phyloP scores from a whole-genome alignment of 2,329 filamentous ascomycete species.

The Cladobotryum protrusum region DNA sequence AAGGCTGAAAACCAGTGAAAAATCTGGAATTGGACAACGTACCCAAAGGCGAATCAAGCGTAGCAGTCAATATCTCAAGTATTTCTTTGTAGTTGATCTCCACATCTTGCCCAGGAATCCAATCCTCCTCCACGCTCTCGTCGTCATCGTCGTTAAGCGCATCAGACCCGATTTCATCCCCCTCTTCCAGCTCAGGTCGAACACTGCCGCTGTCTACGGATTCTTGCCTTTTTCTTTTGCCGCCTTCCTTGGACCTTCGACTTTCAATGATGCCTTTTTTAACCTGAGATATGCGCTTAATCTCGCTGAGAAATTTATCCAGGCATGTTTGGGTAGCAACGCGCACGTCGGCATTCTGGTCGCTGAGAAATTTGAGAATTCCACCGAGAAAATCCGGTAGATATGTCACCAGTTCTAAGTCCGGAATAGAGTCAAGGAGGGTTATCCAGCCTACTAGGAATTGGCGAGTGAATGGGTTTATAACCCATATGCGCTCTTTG shows the following conservation, averaged over 20 bases:
- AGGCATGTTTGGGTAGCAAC: conserved; percentile 83
- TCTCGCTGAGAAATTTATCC: conserved; percentile 86
- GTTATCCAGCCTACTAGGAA: conserved; percentile 97
- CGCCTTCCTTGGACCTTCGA: conserved; percentile 61
- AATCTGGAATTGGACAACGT: conserved; percentile 20
- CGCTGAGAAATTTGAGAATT: conserved; percentile 84
- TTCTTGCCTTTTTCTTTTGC: conserved; percentile 62
- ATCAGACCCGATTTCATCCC: conserved; percentile 53
- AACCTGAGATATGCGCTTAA: conserved; percentile 86
- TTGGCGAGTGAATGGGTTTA: conserved; percentile 89
- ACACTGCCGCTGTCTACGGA: conserved; percentile 62
- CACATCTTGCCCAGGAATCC: conserved; percentile 95
- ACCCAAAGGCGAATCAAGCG: conserved; percentile 78
- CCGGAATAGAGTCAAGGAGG: conserved; percentile 89
- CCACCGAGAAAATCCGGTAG: conserved; percentile 87
- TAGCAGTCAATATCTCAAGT: conserved; percentile 82
- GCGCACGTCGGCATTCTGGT: conserved; percentile 89
- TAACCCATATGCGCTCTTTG: conserved; percentile 87
- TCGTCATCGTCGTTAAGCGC: conserved; percentile 52
- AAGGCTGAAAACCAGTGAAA: too few species aligned
- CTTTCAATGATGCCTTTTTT: conserved; percentile 91
- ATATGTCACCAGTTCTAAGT: conserved; percentile 88
- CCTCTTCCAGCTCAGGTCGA: conserved; percentile 52
- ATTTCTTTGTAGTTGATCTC: conserved; percentile 91
- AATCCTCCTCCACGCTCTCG: conserved; percentile 74